phyloP scores from a whole-genome alignment of 2,329 filamentous ascomycete species.

The Mollisiaceae sp. region DNA sequence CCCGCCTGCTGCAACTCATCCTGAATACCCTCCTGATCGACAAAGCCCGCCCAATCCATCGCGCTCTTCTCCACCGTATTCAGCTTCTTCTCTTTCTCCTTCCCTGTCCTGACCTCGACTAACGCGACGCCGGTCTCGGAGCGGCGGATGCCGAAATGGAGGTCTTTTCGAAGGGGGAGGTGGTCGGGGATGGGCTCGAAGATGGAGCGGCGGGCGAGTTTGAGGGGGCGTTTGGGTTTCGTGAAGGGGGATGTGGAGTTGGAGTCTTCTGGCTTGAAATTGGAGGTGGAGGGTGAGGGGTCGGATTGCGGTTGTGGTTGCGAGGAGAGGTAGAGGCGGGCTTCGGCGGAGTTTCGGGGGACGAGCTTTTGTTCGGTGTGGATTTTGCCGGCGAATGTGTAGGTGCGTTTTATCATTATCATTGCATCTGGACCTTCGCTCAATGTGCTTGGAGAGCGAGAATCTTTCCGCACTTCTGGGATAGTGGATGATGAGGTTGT shows the following conservation, averaged over 20 bases:
- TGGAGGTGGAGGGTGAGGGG: background rate
- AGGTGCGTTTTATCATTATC: constrained; percentile 72
- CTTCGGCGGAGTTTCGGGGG: constrained; percentile 67
- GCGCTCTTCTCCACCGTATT: constrained; percentile 75
- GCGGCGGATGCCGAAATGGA: constrained; percentile 59
- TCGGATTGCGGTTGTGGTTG: constrained; percentile 11
- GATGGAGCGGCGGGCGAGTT: constrained; percentile 54
- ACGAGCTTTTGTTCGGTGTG: constrained; percentile 76
- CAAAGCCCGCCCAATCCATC: constrained; percentile 75
- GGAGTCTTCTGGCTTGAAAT: constrained; percentile 44
- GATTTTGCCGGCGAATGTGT: constrained; percentile 75
- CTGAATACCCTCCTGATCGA: constrained; percentile 73
- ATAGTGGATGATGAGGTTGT: constrained; percentile 3
- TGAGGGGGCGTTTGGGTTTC: constrained; percentile 41
- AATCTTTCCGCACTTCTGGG: constrained; percentile 16
- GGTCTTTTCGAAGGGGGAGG: constrained; percentile 54
- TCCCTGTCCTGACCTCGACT: constrained; percentile 54
- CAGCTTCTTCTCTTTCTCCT: constrained; percentile 66
- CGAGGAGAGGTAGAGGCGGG: constrained; percentile 60
- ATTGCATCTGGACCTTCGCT: constrained; percentile 42
- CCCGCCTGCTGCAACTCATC: constrained; percentile 70
- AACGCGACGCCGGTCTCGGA: constrained; percentile 23
- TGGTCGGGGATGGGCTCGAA: constrained; percentile 62
- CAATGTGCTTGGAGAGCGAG: constrained; percentile 33
- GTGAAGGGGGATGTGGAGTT: constrained; percentile 29